Conservation (phyloP, 108 stramenopile genomes). For the Pinguiococcus pyrenoidosus region DNA sequence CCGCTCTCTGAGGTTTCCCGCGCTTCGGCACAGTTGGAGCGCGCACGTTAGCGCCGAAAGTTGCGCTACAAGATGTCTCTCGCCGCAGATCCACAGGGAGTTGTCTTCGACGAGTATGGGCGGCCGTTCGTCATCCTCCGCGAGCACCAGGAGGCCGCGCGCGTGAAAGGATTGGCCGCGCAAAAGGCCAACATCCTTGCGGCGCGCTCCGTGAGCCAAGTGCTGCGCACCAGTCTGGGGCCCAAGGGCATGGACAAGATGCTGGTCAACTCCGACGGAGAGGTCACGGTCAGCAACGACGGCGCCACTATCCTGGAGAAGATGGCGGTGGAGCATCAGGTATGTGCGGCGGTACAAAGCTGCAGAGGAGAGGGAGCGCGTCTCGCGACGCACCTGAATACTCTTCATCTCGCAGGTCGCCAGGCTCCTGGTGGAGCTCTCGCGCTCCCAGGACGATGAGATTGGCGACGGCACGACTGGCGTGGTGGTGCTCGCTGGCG, state of each 20-base stretch:
- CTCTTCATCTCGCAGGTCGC: conserved; percentile 67
- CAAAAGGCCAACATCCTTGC: conserved; percentile 88
- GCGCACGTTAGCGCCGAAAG: too few species aligned
- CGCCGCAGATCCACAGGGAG: too few species aligned
- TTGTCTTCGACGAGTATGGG: conserved; percentile 93
- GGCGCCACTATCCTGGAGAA: conserved; percentile 94
- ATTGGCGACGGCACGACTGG: conserved; percentile 99
- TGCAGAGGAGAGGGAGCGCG: too few species aligned
- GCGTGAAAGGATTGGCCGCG: conserved; percentile 93
- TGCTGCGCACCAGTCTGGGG: conserved; percentile 88
- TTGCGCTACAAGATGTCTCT: too few species aligned
- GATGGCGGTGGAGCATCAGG: conserved; percentile 82
- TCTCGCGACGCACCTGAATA: conserved; percentile 2
- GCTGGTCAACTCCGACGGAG: conserved; percentile 88
- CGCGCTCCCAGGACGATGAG: conserved; percentile 82
- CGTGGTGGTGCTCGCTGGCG: conserved; percentile 94
- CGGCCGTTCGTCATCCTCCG: conserved; percentile 96
- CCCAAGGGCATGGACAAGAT: conserved; percentile 99
- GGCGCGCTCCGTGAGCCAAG: conserved; percentile 75
- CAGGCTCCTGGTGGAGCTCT: conserved; percentile 89
- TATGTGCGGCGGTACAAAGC: too few species aligned
- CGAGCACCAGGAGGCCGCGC: conserved; percentile 89
- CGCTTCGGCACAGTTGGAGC: too few species aligned
- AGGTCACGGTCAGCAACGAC: conserved; percentile 98
- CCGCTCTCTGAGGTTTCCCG: too few species aligned